Percentiles rank a stretch among this genome's conserved stretches.
These are phyloP conservation scores for Cladosporium sp. DNA, from an alignment of 2,329 filamentous ascomycete species.

Conservation along the genomic window DNA sequence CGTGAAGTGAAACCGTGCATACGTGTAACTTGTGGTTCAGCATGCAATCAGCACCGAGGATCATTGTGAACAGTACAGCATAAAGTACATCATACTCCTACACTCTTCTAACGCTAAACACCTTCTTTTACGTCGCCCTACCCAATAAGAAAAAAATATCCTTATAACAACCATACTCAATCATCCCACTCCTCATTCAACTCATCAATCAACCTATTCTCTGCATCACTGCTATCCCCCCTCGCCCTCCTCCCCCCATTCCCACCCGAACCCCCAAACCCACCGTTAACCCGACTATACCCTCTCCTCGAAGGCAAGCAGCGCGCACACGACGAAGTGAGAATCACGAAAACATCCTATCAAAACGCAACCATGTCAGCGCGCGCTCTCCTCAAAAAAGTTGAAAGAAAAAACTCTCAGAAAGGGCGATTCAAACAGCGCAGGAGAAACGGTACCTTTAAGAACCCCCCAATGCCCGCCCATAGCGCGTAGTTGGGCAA, in stretches of 20 bases:
- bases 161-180: constrained; percentile 28
- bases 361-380: constrained; percentile 1
- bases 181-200: constrained; percentile 98
- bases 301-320: constrained; percentile 65
- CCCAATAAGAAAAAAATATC: not conserved
- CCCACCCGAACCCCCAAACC: not conserved
- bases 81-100: not conserved
- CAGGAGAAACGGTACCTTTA: constrained; percentile 61
- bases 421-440: not conserved
- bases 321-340: constrained; percentile 68
- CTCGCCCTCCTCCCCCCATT: constrained; percentile 41
- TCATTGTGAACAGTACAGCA: not conserved
- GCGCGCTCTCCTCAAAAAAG: not conserved
- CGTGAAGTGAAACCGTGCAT: too few species aligned
- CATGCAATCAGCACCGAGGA: too few species aligned
- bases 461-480: constrained; percentile 81
- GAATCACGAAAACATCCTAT: constrained; percentile 64
- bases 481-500: constrained; percentile 92
- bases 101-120: not conserved
- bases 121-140: not conserved
- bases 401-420: not conserved
- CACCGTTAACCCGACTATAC: constrained; percentile 60
- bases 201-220: constrained; percentile 93
- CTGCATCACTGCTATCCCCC: constrained; percentile 65
- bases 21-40: too few species aligned